Conservation (phyloP, 352 stramenopile species). For the Phytopythium sindhum region DNA sequence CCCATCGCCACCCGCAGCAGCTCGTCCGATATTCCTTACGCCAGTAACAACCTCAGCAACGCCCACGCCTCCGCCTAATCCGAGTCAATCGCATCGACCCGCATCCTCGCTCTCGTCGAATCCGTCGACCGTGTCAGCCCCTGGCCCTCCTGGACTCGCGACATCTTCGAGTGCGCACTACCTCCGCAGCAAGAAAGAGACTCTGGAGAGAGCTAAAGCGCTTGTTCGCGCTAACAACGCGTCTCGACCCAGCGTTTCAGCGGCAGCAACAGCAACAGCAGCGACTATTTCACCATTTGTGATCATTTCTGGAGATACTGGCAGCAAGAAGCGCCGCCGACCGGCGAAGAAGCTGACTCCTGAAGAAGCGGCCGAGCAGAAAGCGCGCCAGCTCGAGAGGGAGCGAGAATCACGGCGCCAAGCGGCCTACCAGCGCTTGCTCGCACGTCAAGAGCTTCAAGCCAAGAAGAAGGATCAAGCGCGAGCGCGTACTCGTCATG, state of each 20-base stretch:
- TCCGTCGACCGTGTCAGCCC: neutral
- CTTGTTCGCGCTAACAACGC: slow-evolving; percentile 26
- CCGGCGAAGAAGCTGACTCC: slow-evolving; percentile 26
- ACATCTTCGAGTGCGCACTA: neutral
- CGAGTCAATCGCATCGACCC: neutral
- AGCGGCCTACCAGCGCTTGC: slow-evolving; percentile 53
- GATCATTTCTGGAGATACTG: slow-evolving; percentile 34
- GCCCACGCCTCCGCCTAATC: neutral
- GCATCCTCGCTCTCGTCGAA: neutral
- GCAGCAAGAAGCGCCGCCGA: slow-evolving; percentile 24
- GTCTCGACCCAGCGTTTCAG: neutral
- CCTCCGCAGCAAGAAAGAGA: slow-evolving; percentile 24
- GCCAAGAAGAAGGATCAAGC: slow-evolving; percentile 28
- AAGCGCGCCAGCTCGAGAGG: slow-evolving; percentile 22
- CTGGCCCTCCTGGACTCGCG: neutral
- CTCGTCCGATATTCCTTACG: slow-evolving; percentile 8
- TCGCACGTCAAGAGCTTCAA: slow-evolving; percentile 55
- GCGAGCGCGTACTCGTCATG: slow-evolving; percentile 6
- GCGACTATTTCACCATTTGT: slow-evolving; percentile 27
- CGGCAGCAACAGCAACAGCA: slow-evolving; percentile 2
- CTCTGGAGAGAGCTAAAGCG: slow-evolving; percentile 29
- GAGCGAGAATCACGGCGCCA: slow-evolving; percentile 49
- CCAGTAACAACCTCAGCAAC: neutral
- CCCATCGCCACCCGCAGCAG: slow-evolving; percentile 1
- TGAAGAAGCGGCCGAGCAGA: slow-evolving; percentile 24